Conservation (phyloP, 768 basidiomycete genomes). For the Hericium rajendrae region DNA sequence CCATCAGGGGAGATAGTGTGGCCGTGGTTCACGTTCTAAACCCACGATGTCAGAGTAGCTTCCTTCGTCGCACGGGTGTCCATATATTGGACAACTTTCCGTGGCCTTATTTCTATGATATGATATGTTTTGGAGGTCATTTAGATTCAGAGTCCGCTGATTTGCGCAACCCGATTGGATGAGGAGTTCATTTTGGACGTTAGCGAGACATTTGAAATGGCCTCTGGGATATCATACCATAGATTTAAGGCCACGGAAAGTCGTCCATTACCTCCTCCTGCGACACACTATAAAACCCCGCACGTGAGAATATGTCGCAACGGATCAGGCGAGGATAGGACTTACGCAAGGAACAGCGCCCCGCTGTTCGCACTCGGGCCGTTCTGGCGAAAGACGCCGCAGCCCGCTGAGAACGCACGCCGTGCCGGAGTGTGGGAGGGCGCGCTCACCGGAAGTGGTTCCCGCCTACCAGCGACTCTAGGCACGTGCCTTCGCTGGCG, state of each 20-base stretch:
- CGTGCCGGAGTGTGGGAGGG: background rate
- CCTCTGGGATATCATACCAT: too few species aligned
- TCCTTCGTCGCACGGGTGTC: background rate
- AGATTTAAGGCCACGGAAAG: too few species aligned
- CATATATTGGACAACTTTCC: too few species aligned
- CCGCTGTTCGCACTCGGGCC: constrained; percentile 39
- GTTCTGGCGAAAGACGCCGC: constrained; percentile 49
- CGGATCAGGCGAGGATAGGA: background rate
- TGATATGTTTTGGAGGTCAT: too few species aligned
- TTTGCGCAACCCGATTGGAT: too few species aligned
- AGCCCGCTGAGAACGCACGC: background rate
- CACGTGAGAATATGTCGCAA: background rate
- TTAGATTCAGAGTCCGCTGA: too few species aligned
- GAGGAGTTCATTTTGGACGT: too few species aligned
- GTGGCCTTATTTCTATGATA: too few species aligned
- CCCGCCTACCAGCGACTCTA: constrained; percentile 36
- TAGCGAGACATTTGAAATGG: too few species aligned
- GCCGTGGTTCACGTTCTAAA: constrained; percentile 21
- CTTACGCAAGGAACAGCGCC: constrained; percentile 52
- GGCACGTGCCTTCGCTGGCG: constrained; percentile 31
- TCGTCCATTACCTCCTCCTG: constrained; percentile 37
- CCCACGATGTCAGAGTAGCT: too few species aligned
- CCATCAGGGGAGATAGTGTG: constrained; percentile 39
- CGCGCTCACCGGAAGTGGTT: constrained; percentile 36
- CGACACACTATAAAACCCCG: constrained; percentile 28